Percentiles rank a stretch among this genome's conserved stretches.
Conservation (phyloP, 495 filamentous ascomycete genomes). For the Cercophora newfieldiana region DNA sequence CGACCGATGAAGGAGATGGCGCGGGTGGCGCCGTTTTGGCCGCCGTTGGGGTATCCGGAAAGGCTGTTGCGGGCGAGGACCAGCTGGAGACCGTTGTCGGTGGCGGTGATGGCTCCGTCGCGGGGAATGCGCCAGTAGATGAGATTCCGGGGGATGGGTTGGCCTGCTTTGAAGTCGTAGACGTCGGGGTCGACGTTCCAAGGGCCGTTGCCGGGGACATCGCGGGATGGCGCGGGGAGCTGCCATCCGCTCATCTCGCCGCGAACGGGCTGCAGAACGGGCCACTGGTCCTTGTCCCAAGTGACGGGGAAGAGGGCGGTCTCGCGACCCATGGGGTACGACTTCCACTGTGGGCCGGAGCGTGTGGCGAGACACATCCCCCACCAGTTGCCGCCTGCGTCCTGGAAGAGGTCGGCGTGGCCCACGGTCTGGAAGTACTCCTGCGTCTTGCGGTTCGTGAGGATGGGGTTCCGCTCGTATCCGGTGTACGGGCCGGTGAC, state of each 20-base stretch:
- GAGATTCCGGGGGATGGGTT: conserved; percentile 41
- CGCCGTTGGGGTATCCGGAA: conserved; percentile 29
- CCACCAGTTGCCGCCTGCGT: conserved; percentile 56
- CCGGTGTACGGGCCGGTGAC: conserved; percentile 55
- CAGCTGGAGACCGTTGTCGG: conserved; percentile 39
- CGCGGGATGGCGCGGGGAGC: conserved; percentile 31
- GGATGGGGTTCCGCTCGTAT: conserved; percentile 49
- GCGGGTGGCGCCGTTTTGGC: conserved; percentile 18
- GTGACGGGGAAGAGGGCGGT: conserved; percentile 51
- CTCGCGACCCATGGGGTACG: conserved; percentile 60
- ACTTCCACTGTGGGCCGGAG: conserved; percentile 35
- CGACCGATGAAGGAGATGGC: conserved; percentile 47
- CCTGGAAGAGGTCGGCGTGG: conserved; percentile 53
- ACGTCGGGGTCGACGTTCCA: conserved; percentile 41
- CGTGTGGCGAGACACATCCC: conserved; percentile 50
- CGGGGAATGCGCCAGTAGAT: conserved; percentile 47
- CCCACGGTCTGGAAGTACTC: conserved; percentile 53
- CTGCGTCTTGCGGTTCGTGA: conserved; percentile 49
- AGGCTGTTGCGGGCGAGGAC: conserved; percentile 41
- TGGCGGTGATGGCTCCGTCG: conserved; percentile 34
- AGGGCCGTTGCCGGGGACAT: conserved; percentile 39
- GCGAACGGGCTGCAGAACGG: conserved; percentile 41
- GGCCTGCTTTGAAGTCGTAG: conserved; percentile 40
- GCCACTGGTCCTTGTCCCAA: conserved; percentile 50
- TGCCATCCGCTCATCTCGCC: conserved; percentile 45